Evolutionary conservation across 495 filamentous ascomycete species (phyloP), one percentile per base, ranked within the genome.

Genomic region (Tuber calosporum): DNA sequence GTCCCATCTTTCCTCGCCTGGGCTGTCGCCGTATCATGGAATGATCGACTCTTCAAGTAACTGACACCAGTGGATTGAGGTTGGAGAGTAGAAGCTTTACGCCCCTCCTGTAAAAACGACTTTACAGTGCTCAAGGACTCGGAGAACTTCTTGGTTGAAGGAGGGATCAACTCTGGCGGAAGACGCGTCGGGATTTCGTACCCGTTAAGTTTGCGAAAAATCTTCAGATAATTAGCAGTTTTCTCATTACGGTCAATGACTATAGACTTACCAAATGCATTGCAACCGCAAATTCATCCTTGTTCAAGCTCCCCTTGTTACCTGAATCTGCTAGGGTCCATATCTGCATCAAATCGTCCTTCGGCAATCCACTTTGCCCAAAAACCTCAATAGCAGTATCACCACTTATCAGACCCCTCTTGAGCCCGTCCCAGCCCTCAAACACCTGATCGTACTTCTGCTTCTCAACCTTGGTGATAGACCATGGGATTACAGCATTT

Each of bases 381-480:
- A 98, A 93, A 67, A 99, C 96, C 82, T 99, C 96, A 81, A 99
- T 96, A 37, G 94, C 93, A 73, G 93, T 93, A 75, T 94, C 93
- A 38, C 96, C 96, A 69, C 89, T 90, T 79, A 99, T 94, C 72
- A 91, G 97, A 0, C 96, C 96, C 83, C 96, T 97, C 74, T 88
- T 89, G 71, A 98, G 87, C 19, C 95, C 95, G 86, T 99, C 96
- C 96, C 96, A 98, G 15, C 93, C 93, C 67, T 91, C 90, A 86
- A 99, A 99, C 20, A 98, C 86, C 74, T 93, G 88, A 84, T 99
- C 96, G 75, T 98, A 99, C 70, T 95, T 90, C 72, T 92, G 94
- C 85, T 99, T 99, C 83, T 99, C 96, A 76, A 96, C 92, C 83
- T 99, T 99, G 11, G 96, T 99, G 71, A 99, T 94, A 37, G 96